Percentiles rank a stretch among this genome's conserved stretches.
Conservation (phyloP, 257 asterid species). For the Nicotiana paniculata region DNA sequence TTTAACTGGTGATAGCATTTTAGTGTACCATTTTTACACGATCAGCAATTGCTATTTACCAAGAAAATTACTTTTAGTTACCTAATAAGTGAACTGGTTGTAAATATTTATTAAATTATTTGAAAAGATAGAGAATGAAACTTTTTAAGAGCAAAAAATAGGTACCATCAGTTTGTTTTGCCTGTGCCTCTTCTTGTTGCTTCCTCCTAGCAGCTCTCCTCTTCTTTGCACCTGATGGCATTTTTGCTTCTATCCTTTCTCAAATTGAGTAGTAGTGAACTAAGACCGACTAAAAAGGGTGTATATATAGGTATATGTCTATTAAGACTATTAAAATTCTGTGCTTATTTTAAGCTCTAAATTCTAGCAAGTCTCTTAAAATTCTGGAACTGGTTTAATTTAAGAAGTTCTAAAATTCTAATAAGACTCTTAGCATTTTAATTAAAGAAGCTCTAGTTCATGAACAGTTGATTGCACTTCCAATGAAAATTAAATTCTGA, state of each 20-base stretch:
- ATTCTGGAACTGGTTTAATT: not conserved
- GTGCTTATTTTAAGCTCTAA: too few species aligned
- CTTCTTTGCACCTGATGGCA: conserved; percentile 4
- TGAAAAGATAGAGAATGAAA: too few species aligned
- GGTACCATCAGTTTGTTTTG: not conserved
- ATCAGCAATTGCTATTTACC: too few species aligned
- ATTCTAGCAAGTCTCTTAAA: not conserved
- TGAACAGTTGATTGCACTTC: conserved; percentile 2
- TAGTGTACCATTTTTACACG: too few species aligned
- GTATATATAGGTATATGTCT: not conserved
- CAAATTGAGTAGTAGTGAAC: not conserved
- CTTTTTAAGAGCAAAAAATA: too few species aligned
- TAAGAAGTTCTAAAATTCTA: not conserved
- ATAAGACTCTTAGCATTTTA: too few species aligned
- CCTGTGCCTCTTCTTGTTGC: not conserved
- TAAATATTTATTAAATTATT: too few species aligned
- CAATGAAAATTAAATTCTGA: not conserved
- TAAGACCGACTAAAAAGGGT: not conserved
- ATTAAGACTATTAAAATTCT: too few species aligned
- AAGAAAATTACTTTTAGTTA: not conserved
- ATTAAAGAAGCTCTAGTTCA: not conserved
- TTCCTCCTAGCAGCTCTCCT: not conserved
- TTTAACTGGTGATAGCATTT: too few species aligned
- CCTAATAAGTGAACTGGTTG: too few species aligned
- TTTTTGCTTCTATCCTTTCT: not conserved